Base-by-base conservation (phyloP, 2,329 filamentous ascomycete species). In the Curvularia eragrostidis region DNA sequence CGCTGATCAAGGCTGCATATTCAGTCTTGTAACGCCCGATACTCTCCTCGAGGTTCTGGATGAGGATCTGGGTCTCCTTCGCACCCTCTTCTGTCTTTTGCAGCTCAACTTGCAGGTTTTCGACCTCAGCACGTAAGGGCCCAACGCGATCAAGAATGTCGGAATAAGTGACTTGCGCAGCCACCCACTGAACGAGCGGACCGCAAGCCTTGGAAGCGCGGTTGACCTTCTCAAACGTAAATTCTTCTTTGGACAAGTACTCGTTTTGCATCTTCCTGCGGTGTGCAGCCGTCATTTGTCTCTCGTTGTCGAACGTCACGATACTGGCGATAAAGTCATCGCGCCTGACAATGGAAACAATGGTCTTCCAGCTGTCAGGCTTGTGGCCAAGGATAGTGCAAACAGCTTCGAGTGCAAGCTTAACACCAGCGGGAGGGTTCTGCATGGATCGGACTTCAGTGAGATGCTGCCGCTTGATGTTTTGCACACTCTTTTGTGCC, bases 271-370 rank as follows among this genome's bases (percentile, higher is more conserved):
- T 98, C 83, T 92, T 96, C 67, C 87, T 82, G 48, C 95, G 86
- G 66, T 95, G 84, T 24, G 81, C 80, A 69, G 87, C 89, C 15
- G 94, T 99, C 94, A 99, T 98, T 77, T 95, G 90, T 75, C 84
- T 89, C 78, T 95, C 93, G 72, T 97, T 99, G 81, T 97, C 91
- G 73, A 97, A 99, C 76, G 92, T 93, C 77, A 98, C 91, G 71
- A 99, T 99, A 79, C 91, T 97, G 48, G 93, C 91, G 78, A 99
- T 98, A 79, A 99, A 99, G 74, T 98, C 94, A 71, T 98, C 95
- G 56, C 88, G 87, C 69, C 94, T 91, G 58, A 99, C 88, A 61
- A 98, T 90, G 51, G 85, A 89, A 76, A 96, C 91, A 59, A 98
- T 92, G 12, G 87, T 88, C 81, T 93, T 97, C 95, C 95, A 99